A percentile compares a stretch with the other conserved stretches of the same genome.
Conservation (phyloP, 2,329 filamentous ascomycete genomes). For the Bipolaris gigantea region DNA sequence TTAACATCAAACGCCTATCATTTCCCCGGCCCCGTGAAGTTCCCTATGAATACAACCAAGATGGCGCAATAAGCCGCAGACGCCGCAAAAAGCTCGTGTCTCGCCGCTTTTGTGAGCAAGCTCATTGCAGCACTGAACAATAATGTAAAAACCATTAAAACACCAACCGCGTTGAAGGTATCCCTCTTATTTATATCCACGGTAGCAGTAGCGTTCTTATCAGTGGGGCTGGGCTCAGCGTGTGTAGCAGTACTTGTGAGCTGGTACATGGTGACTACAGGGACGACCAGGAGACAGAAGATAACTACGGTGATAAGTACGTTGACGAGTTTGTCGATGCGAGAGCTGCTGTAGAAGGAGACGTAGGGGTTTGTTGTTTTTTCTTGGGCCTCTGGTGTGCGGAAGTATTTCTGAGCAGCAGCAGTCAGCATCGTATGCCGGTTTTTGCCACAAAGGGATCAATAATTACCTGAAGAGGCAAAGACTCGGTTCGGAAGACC, state of each 20-base stretch:
- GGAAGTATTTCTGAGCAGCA: constrained; percentile 38
- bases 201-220: neutral
- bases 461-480: constrained; percentile 30
- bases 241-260: constrained; percentile 30
- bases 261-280: constrained; percentile 47
- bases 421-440: neutral
- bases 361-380: constrained; percentile 43
- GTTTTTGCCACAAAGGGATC: neutral
- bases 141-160: constrained; percentile 48
- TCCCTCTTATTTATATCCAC: constrained; percentile 23
- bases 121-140: constrained; percentile 45
- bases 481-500: constrained; percentile 23
- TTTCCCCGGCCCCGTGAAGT: constrained; percentile 42
- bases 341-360: constrained; percentile 42
- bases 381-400: constrained; percentile 43
- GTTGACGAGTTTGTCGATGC: constrained; percentile 47
- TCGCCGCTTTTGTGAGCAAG: constrained; percentile 40
- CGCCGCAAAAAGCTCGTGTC: constrained; percentile 46
- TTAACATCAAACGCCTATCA: neutral
- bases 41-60: constrained; percentile 46
- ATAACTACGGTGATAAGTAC: constrained; percentile 49
- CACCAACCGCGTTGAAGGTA: constrained; percentile 47
- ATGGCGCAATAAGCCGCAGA: constrained; percentile 46
- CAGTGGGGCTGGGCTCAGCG: neutral
- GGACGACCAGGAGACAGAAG: constrained; percentile 47